phyloP scores from a whole-genome alignment of 495 filamentous ascomycete genomes.

The Penicillium daleae region DNA sequence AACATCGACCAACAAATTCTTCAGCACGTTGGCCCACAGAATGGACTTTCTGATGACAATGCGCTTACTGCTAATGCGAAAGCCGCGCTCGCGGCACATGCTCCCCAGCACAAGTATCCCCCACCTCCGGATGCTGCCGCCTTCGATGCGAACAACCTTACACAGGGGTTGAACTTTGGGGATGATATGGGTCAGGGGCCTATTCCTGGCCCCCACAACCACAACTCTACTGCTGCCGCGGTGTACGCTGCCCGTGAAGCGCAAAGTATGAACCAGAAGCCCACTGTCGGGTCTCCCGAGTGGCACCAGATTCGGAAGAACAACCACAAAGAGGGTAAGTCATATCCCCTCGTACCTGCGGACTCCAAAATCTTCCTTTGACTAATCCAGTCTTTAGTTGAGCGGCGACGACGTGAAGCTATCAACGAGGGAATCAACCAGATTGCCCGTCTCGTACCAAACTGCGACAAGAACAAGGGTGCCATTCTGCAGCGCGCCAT shows the following conservation, averaged over 20 bases:
- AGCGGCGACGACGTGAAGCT: constrained; percentile 94
- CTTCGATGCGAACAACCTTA: constrained; percentile 48
- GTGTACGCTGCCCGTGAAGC: constrained; percentile 53
- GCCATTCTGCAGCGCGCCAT: constrained; percentile 94
- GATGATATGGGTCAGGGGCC: constrained; percentile 49
- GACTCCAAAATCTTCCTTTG: not conserved
- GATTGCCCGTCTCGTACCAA: constrained; percentile 94
- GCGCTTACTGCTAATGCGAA: constrained; percentile 52
- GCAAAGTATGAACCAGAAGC: constrained; percentile 64
- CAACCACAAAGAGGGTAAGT: constrained; percentile 96
- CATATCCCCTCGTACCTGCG: not conserved
- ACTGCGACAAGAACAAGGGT: constrained; percentile 99
- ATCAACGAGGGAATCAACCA: constrained; percentile 99
- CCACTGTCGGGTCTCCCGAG: constrained; percentile 91
- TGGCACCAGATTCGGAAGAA: constrained; percentile 98
- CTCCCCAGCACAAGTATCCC: constrained; percentile 50
- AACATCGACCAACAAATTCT: constrained; percentile 56
- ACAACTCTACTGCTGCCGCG: constrained; percentile 53
- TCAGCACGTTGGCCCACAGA: constrained; percentile 52
- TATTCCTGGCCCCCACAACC: constrained; percentile 42
- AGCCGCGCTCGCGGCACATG: constrained; percentile 50
- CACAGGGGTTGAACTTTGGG: constrained; percentile 46
- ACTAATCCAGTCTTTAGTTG: constrained; percentile 60
- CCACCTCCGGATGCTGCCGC: constrained; percentile 44
- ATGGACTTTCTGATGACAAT: constrained; percentile 52